Conservation (phyloP, 495 filamentous ascomycete species). For the Aspergillus kassunensis region DNA sequence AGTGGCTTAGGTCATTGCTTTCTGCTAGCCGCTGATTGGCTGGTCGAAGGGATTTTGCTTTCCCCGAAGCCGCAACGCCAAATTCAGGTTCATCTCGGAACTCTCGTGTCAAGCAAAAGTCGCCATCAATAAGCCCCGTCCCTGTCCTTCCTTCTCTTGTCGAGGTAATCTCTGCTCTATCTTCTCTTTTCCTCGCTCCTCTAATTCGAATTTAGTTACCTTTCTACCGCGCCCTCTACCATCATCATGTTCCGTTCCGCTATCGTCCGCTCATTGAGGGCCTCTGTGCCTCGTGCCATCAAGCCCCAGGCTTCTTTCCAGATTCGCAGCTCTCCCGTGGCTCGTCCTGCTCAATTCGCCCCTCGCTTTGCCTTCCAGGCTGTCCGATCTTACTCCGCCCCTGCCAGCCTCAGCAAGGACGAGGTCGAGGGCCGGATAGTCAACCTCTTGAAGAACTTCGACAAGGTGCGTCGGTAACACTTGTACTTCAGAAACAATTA, state of each 20-base stretch:
- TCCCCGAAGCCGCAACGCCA: slow-evolving; percentile 24
- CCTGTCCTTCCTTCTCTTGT: slow-evolving; percentile 15
- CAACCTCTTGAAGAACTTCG: slow-evolving; percentile 86
- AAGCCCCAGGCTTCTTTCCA: slow-evolving; percentile 51
- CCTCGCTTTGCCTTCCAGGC: slow-evolving; percentile 52
- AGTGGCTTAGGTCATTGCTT: slow-evolving; percentile 46
- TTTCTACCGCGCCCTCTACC: slow-evolving; percentile 19
- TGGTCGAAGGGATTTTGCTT: slow-evolving; percentile 40
- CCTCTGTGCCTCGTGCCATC: slow-evolving; percentile 54
- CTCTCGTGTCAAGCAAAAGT: slow-evolving; percentile 6
- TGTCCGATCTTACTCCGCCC: slow-evolving; percentile 81
- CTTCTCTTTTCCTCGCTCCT: not conserved
- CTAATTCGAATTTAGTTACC: not conserved
- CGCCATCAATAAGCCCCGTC: slow-evolving; percentile 8
- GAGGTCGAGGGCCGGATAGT: slow-evolving; percentile 93
- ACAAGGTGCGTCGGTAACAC: slow-evolving; percentile 69
- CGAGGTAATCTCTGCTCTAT: slow-evolving; percentile 1
- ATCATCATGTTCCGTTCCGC: slow-evolving; percentile 81
- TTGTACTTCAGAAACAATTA: not conserved
- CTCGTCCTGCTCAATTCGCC: slow-evolving; percentile 43
- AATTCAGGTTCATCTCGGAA: slow-evolving; percentile 10
- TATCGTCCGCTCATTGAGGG: slow-evolving; percentile 62
- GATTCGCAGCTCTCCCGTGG: slow-evolving; percentile 53
- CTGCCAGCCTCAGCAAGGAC: slow-evolving; percentile 66
- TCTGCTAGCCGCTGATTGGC: slow-evolving; percentile 44